phyloP scores from a whole-genome alignment of 192 early-diverging fungal species.

The Umbelopsis isabellina region DNA sequence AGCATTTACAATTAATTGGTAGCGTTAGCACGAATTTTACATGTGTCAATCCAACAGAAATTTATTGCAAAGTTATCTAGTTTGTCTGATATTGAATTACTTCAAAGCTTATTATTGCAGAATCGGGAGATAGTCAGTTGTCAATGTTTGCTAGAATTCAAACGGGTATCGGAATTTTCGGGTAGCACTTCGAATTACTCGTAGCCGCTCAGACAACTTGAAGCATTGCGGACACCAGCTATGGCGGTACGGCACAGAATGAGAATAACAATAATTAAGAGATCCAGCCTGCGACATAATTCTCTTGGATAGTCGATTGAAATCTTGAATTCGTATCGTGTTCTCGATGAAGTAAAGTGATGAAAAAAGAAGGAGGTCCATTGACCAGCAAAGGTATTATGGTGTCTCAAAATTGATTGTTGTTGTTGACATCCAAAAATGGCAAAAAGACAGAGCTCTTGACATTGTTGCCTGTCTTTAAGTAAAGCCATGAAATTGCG shows the following conservation, averaged over 20 bases:
- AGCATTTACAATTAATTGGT: no score
- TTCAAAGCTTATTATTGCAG: no score
- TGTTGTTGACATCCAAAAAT: constrained; percentile 17
- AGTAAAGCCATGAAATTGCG: no score
- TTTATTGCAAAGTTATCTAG: no score
- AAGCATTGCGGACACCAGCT: constrained; percentile 18
- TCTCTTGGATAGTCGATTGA: not conserved
- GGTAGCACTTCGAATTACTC: not conserved
- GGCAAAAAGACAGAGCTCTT: not conserved
- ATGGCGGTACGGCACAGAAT: constrained; percentile 3
- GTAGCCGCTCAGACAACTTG: not conserved
- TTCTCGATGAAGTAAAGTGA: not conserved
- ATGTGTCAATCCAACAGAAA: no score
- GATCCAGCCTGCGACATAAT: constrained; percentile 6
- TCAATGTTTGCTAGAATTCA: no score
- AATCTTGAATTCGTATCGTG: no score
- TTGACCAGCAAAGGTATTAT: not conserved
- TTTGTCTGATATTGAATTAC: no score
- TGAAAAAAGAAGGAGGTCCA: not conserved
- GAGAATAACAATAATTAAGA: constrained; percentile 13
- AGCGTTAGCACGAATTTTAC: no score
- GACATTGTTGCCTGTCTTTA: no score
- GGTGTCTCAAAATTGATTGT: not conserved
- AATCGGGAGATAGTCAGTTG: no score
- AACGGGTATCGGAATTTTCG: not conserved